These are phyloP conservation scores for Scorias spongiosa DNA, from an alignment of 2,329 filamentous ascomycete genomes.

Conservation along the genomic window DNA sequence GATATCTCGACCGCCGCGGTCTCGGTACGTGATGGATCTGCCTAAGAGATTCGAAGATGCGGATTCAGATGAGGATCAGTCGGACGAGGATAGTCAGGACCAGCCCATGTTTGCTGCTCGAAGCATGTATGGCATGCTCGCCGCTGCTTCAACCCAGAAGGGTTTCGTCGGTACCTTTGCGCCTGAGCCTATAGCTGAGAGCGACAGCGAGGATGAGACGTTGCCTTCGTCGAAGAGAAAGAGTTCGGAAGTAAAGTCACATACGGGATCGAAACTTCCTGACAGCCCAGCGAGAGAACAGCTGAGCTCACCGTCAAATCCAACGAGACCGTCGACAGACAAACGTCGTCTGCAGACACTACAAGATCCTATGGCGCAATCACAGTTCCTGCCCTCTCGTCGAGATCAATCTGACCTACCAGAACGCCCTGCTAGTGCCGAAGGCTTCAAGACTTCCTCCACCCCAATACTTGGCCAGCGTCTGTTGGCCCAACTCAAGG, in stretches of 20 bases:
- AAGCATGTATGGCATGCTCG: slow-evolving; percentile 84
- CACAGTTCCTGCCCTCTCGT: slow-evolving; percentile 14
- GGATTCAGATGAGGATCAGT: slow-evolving; percentile 11
- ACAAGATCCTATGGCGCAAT: slow-evolving; percentile 17
- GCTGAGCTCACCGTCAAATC: not conserved
- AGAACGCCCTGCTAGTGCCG: slow-evolving; percentile 7
- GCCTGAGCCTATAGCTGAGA: slow-evolving; percentile 58
- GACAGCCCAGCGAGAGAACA: slow-evolving; percentile 2
- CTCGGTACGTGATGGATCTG: slow-evolving; percentile 5
- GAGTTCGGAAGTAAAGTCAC: slow-evolving; percentile 6
- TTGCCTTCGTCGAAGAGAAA: slow-evolving; percentile 4
- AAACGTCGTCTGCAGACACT: slow-evolving; percentile 2
- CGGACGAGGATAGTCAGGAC: slow-evolving; percentile 13
- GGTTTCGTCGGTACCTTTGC: slow-evolving; percentile 55
- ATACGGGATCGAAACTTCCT: slow-evolving; percentile 1
- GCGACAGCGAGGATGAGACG: slow-evolving; percentile 52
- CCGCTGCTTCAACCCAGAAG: slow-evolving; percentile 55
- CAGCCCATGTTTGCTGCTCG: slow-evolving; percentile 66
- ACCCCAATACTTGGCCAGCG: slow-evolving; percentile 65
- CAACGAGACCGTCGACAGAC: slow-evolving; percentile 3
- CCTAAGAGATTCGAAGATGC: slow-evolving; percentile 10
- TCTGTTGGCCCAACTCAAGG: slow-evolving; percentile 21
- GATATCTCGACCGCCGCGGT: not conserved
- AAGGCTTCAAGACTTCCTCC: slow-evolving; percentile 28
- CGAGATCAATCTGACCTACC: slow-evolving; percentile 5